Conservation (phyloP, 345 rosid species). For the Rhizophora apiculata region DNA sequence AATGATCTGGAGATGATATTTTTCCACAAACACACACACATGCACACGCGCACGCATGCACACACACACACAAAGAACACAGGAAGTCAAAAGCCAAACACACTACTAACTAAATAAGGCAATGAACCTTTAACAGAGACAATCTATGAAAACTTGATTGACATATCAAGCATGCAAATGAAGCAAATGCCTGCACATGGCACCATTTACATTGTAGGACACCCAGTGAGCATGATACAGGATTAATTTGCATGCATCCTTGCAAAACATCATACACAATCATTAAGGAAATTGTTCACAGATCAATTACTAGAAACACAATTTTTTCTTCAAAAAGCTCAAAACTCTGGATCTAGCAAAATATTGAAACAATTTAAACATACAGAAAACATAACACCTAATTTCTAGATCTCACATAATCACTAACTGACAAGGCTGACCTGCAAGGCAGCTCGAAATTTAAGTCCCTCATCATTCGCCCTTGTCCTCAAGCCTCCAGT, state of each 20-base stretch:
- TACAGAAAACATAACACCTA: too few relatives aligned
- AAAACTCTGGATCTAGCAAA: too few relatives aligned
- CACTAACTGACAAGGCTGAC: constrained; percentile 32
- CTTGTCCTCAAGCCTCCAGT: constrained; percentile 39
- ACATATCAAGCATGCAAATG: too few relatives aligned
- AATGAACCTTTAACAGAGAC: background rate
- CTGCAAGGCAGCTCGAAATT: constrained; percentile 75
- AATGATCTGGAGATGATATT: too few relatives aligned
- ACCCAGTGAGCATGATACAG: background rate
- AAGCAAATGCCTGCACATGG: too few relatives aligned
- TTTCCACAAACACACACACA: too few relatives aligned
- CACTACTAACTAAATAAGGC: too few relatives aligned
- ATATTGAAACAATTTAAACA: background rate
- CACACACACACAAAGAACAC: too few relatives aligned
- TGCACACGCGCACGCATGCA: too few relatives aligned
- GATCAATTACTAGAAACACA: background rate
- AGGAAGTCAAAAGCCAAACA: too few relatives aligned
- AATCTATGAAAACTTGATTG: background rate
- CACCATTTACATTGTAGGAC: too few relatives aligned
- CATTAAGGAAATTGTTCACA: background rate
- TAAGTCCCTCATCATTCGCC: constrained; percentile 48
- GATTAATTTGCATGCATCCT: background rate
- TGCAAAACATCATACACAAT: background rate
- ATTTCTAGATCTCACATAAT: background rate
- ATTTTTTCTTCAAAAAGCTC: background rate